Percentiles rank a stretch among this genome's conserved stretches.
Conservation (phyloP, 140 eudicot genomes). For the Artemisia princeps region DNA sequence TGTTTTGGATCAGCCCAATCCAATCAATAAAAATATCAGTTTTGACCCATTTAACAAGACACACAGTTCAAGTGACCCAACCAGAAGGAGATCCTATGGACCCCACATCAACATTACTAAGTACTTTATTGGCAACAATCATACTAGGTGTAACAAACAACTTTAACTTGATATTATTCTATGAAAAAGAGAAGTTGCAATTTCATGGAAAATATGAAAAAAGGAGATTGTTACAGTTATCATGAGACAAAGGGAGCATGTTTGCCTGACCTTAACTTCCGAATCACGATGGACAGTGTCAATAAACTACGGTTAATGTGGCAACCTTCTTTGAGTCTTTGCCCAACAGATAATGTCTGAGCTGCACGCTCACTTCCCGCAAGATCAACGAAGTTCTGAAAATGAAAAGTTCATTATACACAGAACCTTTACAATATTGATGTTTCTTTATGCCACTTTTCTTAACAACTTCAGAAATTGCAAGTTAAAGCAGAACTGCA, state of each 20-base stretch:
- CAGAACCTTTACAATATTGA: not conserved
- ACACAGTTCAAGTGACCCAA: no score
- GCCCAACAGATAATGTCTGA: conserved; percentile 85
- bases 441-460: conserved; percentile 13
- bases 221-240: not conserved
- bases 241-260: not conserved
- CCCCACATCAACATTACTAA: not conserved
- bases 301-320: conserved; percentile 92
- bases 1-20: no score
- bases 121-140: no score
- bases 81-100: not conserved
- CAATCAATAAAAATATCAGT: no score
- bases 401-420: conserved; percentile 11
- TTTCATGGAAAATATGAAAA: not conserved
- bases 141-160: not conserved
- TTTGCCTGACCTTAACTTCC: conserved; percentile 73
- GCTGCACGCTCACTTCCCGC: conserved; percentile 99
- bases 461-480: not conserved
- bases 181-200: not conserved
- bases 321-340: conserved; percentile 93
- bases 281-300: conserved; percentile 80
- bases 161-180: not conserved
- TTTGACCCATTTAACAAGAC: no score
- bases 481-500: not conserved
- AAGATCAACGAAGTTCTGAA: conserved; percentile 87